A percentile compares a stretch with the other conserved stretches of the same genome.
Evolutionary conservation across 805 yeast genomes (phyloP).

Genomic region (Candida insectalens): DNA sequence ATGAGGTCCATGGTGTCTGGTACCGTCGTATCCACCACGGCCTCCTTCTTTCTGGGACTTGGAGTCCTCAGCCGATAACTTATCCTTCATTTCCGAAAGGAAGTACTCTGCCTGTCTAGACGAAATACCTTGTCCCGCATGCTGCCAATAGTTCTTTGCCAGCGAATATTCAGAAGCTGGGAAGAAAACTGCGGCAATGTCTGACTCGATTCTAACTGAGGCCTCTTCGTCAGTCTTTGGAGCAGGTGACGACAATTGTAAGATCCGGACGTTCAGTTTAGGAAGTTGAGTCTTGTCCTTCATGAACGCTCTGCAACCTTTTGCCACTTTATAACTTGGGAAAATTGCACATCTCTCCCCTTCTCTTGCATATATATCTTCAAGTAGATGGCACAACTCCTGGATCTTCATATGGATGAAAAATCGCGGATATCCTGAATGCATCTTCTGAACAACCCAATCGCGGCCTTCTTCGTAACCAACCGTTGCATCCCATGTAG

Average conservation of each 20-base stretch:
- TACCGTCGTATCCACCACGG: not conserved
- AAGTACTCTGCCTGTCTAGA: conserved; percentile 85
- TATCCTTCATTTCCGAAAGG: conserved; percentile 45
- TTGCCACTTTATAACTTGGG: conserved; percentile 71
- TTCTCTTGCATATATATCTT: conserved; percentile 66
- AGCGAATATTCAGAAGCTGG: conserved; percentile 46
- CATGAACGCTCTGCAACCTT: conserved; percentile 76
- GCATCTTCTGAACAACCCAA: conserved; percentile 69
- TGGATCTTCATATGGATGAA: conserved; percentile 59
- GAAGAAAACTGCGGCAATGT: conserved; percentile 72
- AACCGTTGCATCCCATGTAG: conserved; percentile 90
- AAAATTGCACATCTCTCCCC: conserved; percentile 70
- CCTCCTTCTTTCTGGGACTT: conserved; percentile 8
- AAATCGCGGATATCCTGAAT: conserved; percentile 84
- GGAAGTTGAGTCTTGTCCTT: conserved; percentile 28
- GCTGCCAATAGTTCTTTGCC: conserved; percentile 93
- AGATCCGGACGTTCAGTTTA: conserved; percentile 40
- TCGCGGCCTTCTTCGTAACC: conserved; percentile 88
- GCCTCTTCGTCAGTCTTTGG: conserved; percentile 53
- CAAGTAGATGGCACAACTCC: conserved; percentile 42
- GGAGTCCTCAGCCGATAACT: conserved; percentile 17
- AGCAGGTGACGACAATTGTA: conserved; percentile 64
- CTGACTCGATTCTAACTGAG: conserved; percentile 51
- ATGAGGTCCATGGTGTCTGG: not conserved
- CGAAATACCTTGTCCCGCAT: conserved; percentile 93